phyloP scores from a whole-genome alignment of 2,329 filamentous ascomycete species.

The Diaporthe capsici region DNA sequence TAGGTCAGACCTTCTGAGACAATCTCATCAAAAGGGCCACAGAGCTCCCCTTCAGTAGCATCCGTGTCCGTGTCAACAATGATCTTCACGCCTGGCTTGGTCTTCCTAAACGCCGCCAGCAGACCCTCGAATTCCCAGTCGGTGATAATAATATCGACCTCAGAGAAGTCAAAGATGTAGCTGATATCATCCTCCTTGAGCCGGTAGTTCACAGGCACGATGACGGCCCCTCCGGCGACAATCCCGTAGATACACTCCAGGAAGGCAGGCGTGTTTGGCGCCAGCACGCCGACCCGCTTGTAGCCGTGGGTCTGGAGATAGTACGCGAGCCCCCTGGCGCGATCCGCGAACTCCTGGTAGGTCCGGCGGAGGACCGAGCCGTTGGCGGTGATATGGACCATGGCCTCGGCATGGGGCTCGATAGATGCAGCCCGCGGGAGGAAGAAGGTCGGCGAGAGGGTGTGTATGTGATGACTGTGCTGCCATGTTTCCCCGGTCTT shows the following conservation, averaged over 20 bases:
- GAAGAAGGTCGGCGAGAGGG: conserved; percentile 89
- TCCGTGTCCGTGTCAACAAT: conserved; percentile 89
- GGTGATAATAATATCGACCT: conserved; percentile 89
- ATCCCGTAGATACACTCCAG: conserved; percentile 92
- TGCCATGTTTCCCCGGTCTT: conserved; percentile 51
- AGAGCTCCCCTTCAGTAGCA: conserved; percentile 78
- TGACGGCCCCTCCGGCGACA: conserved; percentile 82
- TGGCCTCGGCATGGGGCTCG: conserved; percentile 87
- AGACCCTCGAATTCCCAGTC: conserved; percentile 84
- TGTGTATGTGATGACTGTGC: conserved; percentile 75
- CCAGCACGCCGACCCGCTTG: conserved; percentile 86
- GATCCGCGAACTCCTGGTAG: conserved; percentile 87
- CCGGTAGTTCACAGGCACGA: conserved; percentile 75
- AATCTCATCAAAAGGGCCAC: conserved; percentile 86
- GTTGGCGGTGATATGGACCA: conserved; percentile 88
- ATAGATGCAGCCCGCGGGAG: conserved; percentile 88
- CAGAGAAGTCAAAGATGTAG: conserved; percentile 91
- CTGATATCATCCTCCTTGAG: conserved; percentile 87
- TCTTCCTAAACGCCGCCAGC: conserved; percentile 74
- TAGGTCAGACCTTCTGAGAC: conserved; percentile 83
- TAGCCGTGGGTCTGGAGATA: conserved; percentile 82
- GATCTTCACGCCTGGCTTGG: conserved; percentile 75
- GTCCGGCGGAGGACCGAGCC: conserved; percentile 79
- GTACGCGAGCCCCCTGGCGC: conserved; percentile 89
- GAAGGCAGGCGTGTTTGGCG: conserved; percentile 95